Percentiles rank a stretch among this genome's conserved stretches.
phyloP scores from a whole-genome alignment of 148 eudicot species.

The Persicaria tinctoria region DNA sequence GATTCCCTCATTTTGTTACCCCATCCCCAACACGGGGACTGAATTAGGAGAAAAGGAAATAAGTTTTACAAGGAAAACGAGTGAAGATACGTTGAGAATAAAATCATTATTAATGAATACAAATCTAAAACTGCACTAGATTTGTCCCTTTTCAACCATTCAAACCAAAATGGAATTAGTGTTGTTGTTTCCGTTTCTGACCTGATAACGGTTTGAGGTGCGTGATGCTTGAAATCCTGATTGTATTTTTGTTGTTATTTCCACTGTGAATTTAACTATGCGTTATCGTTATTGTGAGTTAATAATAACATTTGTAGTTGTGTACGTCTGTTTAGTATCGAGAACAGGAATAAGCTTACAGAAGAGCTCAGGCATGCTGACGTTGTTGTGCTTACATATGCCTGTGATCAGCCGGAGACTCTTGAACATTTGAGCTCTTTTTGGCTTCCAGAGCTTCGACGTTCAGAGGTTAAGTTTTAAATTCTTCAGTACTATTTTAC shows the following conservation, averaged over 20 bases:
- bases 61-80: too few relatives aligned
- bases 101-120: background rate
- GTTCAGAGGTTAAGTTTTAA: constrained; percentile 52
- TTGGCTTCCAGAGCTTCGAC: constrained; percentile 95
- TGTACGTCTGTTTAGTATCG: constrained; percentile 33
- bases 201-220: background rate
- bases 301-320: background rate
- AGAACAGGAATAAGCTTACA: constrained; percentile 59
- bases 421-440: constrained; percentile 78
- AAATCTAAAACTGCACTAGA: background rate
- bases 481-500: background rate
- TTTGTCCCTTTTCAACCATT: background rate
- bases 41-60: too few relatives aligned
- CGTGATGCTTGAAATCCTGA: background rate
- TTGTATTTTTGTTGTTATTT: background rate
- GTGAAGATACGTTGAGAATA: too few relatives aligned
- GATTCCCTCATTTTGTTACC: too few relatives aligned
- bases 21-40: too few relatives aligned
- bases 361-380: constrained; percentile 81
- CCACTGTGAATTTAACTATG: background rate
- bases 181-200: too few relatives aligned
- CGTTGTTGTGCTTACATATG: constrained; percentile 90
- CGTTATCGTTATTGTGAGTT: background rate
- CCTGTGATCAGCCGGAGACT: constrained; percentile 75
- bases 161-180: too few relatives aligned